Base-by-base conservation (phyloP, 768 basidiomycete species). In the Filobasidium floriforme region DNA sequence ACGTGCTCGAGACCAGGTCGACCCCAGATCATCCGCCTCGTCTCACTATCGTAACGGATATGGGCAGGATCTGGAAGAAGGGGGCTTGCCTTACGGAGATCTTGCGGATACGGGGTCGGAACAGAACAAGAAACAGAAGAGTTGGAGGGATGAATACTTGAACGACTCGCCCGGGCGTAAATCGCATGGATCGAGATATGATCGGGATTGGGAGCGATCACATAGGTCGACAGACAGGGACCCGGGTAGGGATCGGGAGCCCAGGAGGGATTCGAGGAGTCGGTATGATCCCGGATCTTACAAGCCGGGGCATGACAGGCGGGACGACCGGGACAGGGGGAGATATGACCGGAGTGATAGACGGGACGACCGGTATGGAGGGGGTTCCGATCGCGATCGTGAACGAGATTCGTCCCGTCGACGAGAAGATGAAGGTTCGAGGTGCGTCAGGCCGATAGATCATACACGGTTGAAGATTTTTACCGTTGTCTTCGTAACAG, bases 71-170 rank as follows among this genome's bases (percentile, higher is more conserved):
- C 7, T 57, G 26, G 54, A 32, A 57, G 54, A 32, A 15, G 54
- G 54, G 26, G 54, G 54, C 15, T 15, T 57, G 54, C 54, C 54
- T 5, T 57, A 57, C n/a, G 54, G 29, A 26, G 54, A 57, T 26
- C 24, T 37, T n/a, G 12, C 12, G 15, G 40, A 37, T 4, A n/a
- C 18, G 4, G 32, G 28, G 18, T 18, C 37, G 14, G 59, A 41
- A 29, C 32, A 60, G 29, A 57, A 24, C 22, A 57, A 57, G 54
- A 57, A 32, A 28, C 54, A 57, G 24, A 57, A 32, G 29, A 57
- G 54, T 24, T 57, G 54, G 54, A 57, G 54, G 29, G 54, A 57
- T 15, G 54, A 57, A 15, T 57, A 57, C 29, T n/a, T 57, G 24
- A 24, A 57, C 14, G 54, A 57, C 15, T 22, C 46, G 46, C 18